These are phyloP conservation scores for Grosmannia clavigera DNA, from an alignment of 2,329 filamentous ascomycete genomes.

Conservation along the genomic window DNA sequence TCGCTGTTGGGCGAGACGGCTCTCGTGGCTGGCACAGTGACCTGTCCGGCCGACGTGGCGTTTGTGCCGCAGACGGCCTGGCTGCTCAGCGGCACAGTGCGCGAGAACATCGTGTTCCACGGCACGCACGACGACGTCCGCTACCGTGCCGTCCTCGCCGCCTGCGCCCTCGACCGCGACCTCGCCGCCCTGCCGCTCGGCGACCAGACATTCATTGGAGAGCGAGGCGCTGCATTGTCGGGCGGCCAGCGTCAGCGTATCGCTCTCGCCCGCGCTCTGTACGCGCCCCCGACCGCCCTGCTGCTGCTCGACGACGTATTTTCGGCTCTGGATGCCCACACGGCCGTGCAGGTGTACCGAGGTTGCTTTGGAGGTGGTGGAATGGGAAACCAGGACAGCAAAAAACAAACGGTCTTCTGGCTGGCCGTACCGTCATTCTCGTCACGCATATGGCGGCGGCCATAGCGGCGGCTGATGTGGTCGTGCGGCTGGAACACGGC, in stretches of 20 bases:
- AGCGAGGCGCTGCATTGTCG: slow-evolving; percentile 85
- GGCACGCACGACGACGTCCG: slow-evolving; percentile 55
- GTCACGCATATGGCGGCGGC: slow-evolving; percentile 69
- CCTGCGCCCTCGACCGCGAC: slow-evolving; percentile 76
- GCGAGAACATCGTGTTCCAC: slow-evolving; percentile 25
- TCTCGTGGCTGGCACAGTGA: slow-evolving; percentile 13
- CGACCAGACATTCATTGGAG: slow-evolving; percentile 78
- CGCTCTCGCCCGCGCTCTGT: slow-evolving; percentile 76
- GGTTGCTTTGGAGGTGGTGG: slow-evolving; percentile 33
- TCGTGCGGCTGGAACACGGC: slow-evolving; percentile 52
- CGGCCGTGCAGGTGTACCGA: slow-evolving; percentile 8
- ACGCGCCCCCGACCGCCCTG: slow-evolving; percentile 64
- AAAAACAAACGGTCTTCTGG: slow-evolving; percentile 40
- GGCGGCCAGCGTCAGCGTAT: slow-evolving; percentile 92
- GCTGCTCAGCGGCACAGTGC: slow-evolving; percentile 54
- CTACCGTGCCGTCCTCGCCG: slow-evolving; percentile 70
- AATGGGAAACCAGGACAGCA: too few relatives aligned
- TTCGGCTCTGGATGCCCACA: slow-evolving; percentile 80
- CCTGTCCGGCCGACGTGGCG: slow-evolving; percentile 20
- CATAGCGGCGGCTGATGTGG: slow-evolving; percentile 63
- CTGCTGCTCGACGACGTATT: slow-evolving; percentile 82
- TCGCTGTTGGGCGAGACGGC: slow-evolving; percentile 18
- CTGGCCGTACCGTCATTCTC: slow-evolving; percentile 60
- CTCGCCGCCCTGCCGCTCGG: slow-evolving; percentile 79
- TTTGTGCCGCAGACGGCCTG: slow-evolving; percentile 31